phyloP scores from a whole-genome alignment of 495 filamentous ascomycete genomes.

The Hypoxylon crocopeplum region DNA sequence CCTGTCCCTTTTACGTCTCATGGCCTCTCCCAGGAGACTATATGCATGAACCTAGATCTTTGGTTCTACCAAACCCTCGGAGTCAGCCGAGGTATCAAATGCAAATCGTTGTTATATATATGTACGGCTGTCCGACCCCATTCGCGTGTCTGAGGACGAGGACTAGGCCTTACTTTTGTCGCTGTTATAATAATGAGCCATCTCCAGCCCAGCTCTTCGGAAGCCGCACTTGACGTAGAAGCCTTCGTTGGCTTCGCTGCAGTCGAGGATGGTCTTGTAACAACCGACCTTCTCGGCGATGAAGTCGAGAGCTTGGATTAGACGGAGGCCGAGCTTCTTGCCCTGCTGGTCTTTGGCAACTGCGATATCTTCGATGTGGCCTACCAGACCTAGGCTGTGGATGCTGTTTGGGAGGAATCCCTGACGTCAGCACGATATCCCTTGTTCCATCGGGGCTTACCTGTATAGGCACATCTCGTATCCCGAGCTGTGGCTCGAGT shows the following conservation, averaged over 20 bases:
- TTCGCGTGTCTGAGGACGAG: not conserved
- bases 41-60: slow-evolving; percentile 29
- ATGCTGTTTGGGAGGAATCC: slow-evolving; percentile 56
- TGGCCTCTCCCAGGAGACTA: slow-evolving; percentile 1
- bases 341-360: slow-evolving; percentile 93
- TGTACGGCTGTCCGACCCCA: not conserved
- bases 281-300: slow-evolving; percentile 85
- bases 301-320: slow-evolving; percentile 93
- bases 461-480: not conserved
- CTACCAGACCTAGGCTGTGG: slow-evolving; percentile 77
- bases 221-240: slow-evolving; percentile 99
- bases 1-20: slow-evolving; percentile 10
- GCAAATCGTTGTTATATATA: slow-evolving; percentile 8
- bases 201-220: slow-evolving; percentile 89
- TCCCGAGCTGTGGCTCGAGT: not conserved
- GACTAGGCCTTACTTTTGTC: slow-evolving; percentile 52
- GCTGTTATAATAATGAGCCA: slow-evolving; percentile 90
- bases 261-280: slow-evolving; percentile 80
- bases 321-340: slow-evolving; percentile 89
- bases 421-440: slow-evolving; percentile 12
- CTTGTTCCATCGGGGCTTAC: not conserved
- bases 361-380: slow-evolving; percentile 98
- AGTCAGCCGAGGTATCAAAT: slow-evolving; percentile 31
- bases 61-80: slow-evolving; percentile 17
- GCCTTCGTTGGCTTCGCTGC: slow-evolving; percentile 81